These are phyloP conservation scores for Cornus controversa DNA, from an alignment of 148 eudicot species.

Conservation along the genomic window DNA sequence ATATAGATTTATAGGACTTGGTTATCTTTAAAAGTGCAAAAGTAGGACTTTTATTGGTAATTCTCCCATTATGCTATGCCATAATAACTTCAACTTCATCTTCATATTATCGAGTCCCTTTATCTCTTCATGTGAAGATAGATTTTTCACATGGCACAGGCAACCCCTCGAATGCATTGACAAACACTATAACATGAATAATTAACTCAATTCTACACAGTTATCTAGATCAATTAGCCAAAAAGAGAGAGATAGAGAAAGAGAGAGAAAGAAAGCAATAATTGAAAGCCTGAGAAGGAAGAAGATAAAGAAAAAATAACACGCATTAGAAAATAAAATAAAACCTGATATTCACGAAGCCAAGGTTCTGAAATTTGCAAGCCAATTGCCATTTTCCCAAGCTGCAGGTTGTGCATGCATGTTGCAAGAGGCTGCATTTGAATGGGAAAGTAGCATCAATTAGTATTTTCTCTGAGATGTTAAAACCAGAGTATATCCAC, in stretches of 20 bases:
- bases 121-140: not conserved
- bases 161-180: not conserved
- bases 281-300: not conserved
- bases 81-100: not conserved
- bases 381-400: conserved; percentile 76
- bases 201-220: not conserved
- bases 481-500: not conserved
- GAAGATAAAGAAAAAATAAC: not conserved
- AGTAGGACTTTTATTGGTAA: no score
- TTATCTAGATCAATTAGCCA: not conserved
- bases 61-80: not conserved
- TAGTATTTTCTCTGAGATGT: not conserved
- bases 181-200: not conserved
- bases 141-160: not conserved
- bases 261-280: not conserved
- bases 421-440: conserved; percentile 79
- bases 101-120: not conserved
- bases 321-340: not conserved
- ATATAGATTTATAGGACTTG: no score
- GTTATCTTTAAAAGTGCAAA: no score
- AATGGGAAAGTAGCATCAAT: not conserved
- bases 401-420: conserved; percentile 90
- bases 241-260: no score
- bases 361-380: conserved; percentile 92
- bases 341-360: conserved; percentile 98